These are phyloP conservation scores for Allium sativum DNA, from an alignment of 106 monocot species.

Conservation along the genomic window DNA sequence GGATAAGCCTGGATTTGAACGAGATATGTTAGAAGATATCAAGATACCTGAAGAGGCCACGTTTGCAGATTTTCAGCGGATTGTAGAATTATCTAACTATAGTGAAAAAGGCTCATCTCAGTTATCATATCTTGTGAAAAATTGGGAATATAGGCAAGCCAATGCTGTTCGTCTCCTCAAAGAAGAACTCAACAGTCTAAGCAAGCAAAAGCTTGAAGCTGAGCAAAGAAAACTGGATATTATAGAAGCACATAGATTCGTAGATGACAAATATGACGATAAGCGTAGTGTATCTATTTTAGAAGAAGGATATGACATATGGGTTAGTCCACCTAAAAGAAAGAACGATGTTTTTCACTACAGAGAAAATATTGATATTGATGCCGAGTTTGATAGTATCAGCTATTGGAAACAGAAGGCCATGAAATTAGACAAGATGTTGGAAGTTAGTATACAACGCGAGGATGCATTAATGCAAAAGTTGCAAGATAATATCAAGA, in stretches of 20 bases:
- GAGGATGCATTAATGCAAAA: slow-evolving; percentile 42
- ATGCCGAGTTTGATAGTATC: slow-evolving; percentile 32
- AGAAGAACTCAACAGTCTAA: slow-evolving; percentile 42
- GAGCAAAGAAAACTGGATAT: slow-evolving; percentile 56
- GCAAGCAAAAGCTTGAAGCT: slow-evolving; percentile 46
- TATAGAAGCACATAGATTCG: slow-evolving; percentile 45
- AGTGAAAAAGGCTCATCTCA: slow-evolving; percentile 62
- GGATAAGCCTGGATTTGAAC: slow-evolving; percentile 35
- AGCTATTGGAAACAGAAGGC: slow-evolving; percentile 56
- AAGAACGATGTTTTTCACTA: slow-evolving; percentile 24
- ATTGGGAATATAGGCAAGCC: slow-evolving; percentile 48
- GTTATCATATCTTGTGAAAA: slow-evolving; percentile 48
- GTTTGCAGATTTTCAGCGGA: slow-evolving; percentile 38
- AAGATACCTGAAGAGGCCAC: slow-evolving; percentile 28
- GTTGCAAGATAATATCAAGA: slow-evolving; percentile 45
- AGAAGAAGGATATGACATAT: slow-evolving; percentile 37
- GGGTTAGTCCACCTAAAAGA: slow-evolving; percentile 32
- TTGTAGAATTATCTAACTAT: slow-evolving; percentile 49
- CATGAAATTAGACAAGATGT: slow-evolving; percentile 32
- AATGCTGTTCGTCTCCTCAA: slow-evolving; percentile 63
- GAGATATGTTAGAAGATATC: slow-evolving; percentile 49
- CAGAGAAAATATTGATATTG: slow-evolving; percentile 31
- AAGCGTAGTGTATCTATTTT: slow-evolving; percentile 38
- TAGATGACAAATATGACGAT: slow-evolving; percentile 34
- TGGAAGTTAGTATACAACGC: slow-evolving; percentile 46